Evolutionary conservation across 106 monocot species (phyloP).

Genomic region (Dendrobium officinale): DNA sequence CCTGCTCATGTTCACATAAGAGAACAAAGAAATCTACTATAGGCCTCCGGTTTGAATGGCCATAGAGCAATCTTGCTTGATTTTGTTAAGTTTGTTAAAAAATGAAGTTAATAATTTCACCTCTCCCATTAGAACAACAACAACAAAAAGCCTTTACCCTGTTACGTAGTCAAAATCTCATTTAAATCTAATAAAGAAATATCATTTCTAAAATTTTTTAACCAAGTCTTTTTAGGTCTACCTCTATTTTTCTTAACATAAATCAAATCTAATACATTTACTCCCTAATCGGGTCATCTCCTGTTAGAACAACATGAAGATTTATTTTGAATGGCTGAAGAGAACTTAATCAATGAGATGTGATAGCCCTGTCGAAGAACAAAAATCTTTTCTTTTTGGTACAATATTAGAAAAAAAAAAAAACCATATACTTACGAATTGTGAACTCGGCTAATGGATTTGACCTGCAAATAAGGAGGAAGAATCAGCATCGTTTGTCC

Average conservation of each 20-base stretch:
- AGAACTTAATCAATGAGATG: background rate
- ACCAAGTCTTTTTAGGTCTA: no score
- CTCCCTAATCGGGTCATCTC: no score
- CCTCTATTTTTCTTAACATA: no score
- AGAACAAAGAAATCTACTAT: background rate
- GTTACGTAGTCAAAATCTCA: no score
- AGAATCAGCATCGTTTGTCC: background rate
- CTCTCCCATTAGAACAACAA: background rate
- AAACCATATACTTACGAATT: background rate
- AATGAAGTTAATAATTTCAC: background rate
- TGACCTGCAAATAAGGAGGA: background rate
- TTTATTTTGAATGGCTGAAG: background rate
- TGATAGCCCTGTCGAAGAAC: background rate
- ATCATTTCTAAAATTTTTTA: no score
- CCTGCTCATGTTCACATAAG: background rate
- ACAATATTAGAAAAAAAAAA: background rate
- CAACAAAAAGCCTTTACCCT: no score
- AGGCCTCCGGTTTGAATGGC: background rate
- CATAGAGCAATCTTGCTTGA: background rate
- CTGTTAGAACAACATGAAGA: background rate
- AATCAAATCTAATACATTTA: no score
- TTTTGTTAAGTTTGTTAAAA: background rate
- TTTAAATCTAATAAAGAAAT: no score
- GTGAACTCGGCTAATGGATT: slow-evolving; percentile 4
- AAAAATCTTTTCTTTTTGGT: background rate